Percentiles rank a stretch among this genome's conserved stretches.
Conservation (phyloP, 2,329 filamentous ascomycete genomes). For the Dothideomycetes sp. region DNA sequence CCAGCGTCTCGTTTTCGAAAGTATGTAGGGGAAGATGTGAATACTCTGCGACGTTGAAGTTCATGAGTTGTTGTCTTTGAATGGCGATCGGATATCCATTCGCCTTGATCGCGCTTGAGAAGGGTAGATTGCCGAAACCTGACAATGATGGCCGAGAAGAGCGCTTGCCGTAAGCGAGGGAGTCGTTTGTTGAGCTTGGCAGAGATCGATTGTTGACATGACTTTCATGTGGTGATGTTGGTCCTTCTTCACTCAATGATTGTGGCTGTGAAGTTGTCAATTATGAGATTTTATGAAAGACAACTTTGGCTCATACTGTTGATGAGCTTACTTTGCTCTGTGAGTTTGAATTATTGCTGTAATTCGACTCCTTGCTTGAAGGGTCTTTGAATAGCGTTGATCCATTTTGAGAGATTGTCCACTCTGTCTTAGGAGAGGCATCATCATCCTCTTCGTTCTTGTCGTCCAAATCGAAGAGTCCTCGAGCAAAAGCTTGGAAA, state of each 20-base stretch:
- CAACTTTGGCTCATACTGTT: no score
- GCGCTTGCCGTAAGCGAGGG: neutral
- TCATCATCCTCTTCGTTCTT: conserved; percentile 4
- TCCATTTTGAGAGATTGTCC: no score
- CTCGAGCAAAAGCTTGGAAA: conserved; percentile 4
- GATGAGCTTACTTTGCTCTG: no score
- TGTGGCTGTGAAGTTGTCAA: neutral
- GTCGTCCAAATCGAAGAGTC: conserved; percentile 1
- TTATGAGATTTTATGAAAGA: neutral
- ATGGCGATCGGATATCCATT: conserved; percentile 9
- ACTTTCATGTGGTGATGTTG: neutral
- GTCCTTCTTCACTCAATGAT: neutral
- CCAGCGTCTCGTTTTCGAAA: neutral
- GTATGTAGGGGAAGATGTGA: conserved; percentile 6
- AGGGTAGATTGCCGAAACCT: conserved; percentile 8
- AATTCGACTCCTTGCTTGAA: no score
- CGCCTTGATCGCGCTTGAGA: conserved; percentile 9
- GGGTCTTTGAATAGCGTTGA: no score
- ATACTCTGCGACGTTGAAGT: conserved; percentile 1
- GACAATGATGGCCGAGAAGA: neutral
- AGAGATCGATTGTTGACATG: neutral
- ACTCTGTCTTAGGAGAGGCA: no score
- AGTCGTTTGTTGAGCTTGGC: neutral
- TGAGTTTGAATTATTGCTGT: no score
- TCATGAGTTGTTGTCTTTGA: conserved; percentile 8